phyloP scores from a whole-genome alignment of 805 yeast genomes.

The Saturnispora saitoi region DNA sequence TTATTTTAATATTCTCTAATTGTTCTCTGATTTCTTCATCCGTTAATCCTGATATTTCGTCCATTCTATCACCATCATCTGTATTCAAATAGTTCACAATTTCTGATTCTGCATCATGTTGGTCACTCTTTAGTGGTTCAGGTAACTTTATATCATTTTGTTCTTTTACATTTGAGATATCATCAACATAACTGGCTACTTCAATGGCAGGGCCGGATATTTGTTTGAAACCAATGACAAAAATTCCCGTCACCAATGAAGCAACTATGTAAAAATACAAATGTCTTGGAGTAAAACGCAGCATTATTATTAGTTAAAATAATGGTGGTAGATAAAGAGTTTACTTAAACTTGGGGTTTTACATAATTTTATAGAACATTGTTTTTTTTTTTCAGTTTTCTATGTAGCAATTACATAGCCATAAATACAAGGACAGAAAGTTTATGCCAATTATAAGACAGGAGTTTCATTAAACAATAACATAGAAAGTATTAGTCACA shows the following conservation, averaged over 20 bases:
- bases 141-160: neutral
- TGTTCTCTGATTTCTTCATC: conserved; percentile 15
- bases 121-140: neutral
- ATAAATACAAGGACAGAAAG: too few relatives aligned
- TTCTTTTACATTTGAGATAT: neutral
- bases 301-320: neutral
- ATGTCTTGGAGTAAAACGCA: conserved; percentile 7
- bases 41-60: conserved; percentile 10
- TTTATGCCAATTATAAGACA: too few relatives aligned
- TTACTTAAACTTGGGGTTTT: neutral
- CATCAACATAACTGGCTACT: conserved; percentile 2
- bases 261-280: neutral
- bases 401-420: too few relatives aligned
- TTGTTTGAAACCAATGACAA: neutral
- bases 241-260: neutral
- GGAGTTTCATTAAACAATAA: too few relatives aligned
- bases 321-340: neutral
- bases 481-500: too few relatives aligned
- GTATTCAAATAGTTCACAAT: neutral
- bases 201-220: neutral
- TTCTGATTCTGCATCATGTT: conserved; percentile 2
- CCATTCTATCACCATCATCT: neutral
- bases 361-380: neutral
- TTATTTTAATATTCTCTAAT: conserved; percentile 6
- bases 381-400: neutral